A percentile compares a stretch with the other conserved stretches of the same genome.
phyloP scores from a whole-genome alignment of 257 asterid genomes.

The Solanum ahanhuiri region DNA sequence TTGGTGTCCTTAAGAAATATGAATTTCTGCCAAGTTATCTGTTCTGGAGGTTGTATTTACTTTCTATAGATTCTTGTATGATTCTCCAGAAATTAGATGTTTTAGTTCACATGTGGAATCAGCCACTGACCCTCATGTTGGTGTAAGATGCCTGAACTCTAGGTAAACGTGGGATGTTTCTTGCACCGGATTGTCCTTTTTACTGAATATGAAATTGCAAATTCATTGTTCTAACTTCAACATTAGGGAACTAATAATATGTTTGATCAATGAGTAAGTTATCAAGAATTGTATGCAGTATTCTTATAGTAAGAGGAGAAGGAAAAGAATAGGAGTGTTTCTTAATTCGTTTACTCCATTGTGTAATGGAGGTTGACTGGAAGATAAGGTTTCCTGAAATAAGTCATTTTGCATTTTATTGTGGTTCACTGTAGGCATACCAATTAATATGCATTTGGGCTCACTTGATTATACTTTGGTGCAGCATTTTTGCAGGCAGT shows the following conservation, averaged over 20 bases:
- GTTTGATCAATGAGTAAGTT: not conserved
- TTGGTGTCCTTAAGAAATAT: not conserved
- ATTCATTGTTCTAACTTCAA: not conserved
- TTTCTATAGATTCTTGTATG: not conserved
- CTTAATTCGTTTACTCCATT: no score
- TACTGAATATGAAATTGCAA: not conserved
- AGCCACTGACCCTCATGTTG: not conserved
- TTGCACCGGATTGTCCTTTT: not conserved
- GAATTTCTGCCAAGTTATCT: not conserved
- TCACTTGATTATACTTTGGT: conserved; percentile 2
- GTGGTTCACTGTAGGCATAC: not conserved
- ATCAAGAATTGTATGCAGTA: not conserved
- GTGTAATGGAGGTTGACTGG: not conserved
- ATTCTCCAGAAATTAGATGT: not conserved
- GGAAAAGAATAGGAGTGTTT: not conserved
- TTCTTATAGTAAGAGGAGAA: not conserved
- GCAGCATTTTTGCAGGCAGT: conserved; percentile 83
- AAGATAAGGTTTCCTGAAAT: not conserved
- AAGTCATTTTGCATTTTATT: not conserved
- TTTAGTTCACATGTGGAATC: not conserved
- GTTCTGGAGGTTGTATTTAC: not conserved
- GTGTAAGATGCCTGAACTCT: not conserved
- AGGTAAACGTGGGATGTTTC: not conserved
- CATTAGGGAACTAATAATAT: not conserved
- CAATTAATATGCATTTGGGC: not conserved